Base-by-base conservation (phyloP, 441 rosid genomes). In the Euphorbia corollata region DNA sequence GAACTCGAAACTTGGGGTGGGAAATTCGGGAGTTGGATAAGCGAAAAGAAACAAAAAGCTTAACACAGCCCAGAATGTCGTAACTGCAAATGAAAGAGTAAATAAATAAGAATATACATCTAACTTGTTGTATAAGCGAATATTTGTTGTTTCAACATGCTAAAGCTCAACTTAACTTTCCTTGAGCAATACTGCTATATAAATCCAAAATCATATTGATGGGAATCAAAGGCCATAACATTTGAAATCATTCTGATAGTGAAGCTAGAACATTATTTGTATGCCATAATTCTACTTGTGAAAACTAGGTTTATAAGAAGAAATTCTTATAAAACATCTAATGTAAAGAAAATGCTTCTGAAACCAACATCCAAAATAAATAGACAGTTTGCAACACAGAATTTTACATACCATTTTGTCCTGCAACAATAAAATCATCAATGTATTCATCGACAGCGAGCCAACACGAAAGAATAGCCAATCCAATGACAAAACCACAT, bases 1-100 rank as follows among this genome's bases (percentile, higher is more conserved):
- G 70, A 53, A 91, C 85, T 94, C 96, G 67, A 83, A 94, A 77
- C 99, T 94, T 74, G 99, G 99, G 68, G 97, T 91, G 60, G 97
- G 92, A 66, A 80, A 30, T 81, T 91, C 96, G 0, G 97, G 99
- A 55, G 88, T 94, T 15, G 99, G 99, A 77, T 91, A 94, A 62
- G 99, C 97, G 78, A 94, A 94, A 64, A 94, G 93, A 70, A 94
- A 77, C 66, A 94, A 69, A 80, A 91, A 85, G 82, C 99, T 85
- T 51, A 94, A 76, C 64, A 83, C 83, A 7, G 87, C 84, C 99
- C 99, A 94, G 75, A 94, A 94, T 58, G 90, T 79, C 56, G 83
- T 84, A 68, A 91, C 98, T 91, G 87, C 85, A 85, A 64, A 58
- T 68, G 47, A 43, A 66, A 71, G 22, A 73, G 60, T 6, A 27